These are phyloP conservation scores for Diutina siamensis DNA, from an alignment of 1,139 yeast species.

Conservation along the genomic window DNA sequence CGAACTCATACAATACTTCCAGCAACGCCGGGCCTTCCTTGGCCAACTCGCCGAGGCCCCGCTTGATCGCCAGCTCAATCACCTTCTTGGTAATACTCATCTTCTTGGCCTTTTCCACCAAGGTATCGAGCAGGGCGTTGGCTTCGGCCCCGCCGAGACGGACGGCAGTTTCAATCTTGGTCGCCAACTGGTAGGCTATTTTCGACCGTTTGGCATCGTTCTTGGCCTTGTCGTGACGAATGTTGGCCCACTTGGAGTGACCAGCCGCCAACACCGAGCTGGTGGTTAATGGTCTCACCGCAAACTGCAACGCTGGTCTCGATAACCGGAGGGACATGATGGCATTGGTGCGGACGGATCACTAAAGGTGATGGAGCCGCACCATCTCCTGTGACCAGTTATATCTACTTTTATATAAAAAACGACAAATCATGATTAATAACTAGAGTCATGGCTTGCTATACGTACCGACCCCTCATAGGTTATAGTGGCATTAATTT, in stretches of 20 bases:
- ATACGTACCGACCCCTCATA: no score
- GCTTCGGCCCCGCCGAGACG: constrained; percentile 43
- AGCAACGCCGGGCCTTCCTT: constrained; percentile 24
- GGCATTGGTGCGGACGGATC: no score
- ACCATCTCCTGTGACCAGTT: no score
- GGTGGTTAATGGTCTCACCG: constrained; percentile 11
- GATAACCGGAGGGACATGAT: background rate
- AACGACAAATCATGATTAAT: no score
- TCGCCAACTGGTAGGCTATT: constrained; percentile 61
- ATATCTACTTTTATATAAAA: no score
- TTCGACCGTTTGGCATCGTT: constrained; percentile 74
- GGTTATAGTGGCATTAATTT: no score
- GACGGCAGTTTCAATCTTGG: constrained; percentile 64
- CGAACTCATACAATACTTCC: constrained; percentile 60
- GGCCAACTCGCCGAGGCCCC: constrained; percentile 55
- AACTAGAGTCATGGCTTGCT: no score
- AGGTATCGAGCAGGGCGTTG: constrained; percentile 62
- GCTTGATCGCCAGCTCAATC: constrained; percentile 73
- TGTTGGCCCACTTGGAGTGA: constrained; percentile 93
- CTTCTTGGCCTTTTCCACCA: constrained; percentile 69
- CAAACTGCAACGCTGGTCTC: background rate
- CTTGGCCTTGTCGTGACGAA: constrained; percentile 87
- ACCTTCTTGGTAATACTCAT: constrained; percentile 75
- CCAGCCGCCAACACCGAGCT: constrained; percentile 33
- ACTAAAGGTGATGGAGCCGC: no score